Percentiles rank a stretch among this genome's conserved stretches.
Evolutionary conservation across 108 stramenopile genomes (phyloP).

Genomic region (Skeletonema tropicum): DNA sequence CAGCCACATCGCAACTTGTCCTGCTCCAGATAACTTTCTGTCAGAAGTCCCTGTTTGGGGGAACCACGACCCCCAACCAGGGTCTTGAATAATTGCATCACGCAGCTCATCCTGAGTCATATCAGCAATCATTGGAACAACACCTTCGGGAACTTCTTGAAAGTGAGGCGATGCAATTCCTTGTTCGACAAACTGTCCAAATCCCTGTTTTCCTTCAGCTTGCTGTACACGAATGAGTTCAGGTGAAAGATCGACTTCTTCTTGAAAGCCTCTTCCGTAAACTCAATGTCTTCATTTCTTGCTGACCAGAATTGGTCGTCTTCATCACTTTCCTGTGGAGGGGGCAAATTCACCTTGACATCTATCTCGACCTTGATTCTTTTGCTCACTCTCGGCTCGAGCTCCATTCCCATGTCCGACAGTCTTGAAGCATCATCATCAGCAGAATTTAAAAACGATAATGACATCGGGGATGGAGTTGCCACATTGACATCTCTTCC

Average conservation of each 20-base stretch:
- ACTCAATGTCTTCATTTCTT: not conserved
- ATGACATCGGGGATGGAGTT: not conserved
- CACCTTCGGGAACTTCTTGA: not conserved
- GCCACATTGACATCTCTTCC: not conserved
- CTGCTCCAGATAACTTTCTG: not conserved
- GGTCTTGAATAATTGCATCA: not conserved
- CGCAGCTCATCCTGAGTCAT: conserved; percentile 4
- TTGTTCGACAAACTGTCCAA: conserved; percentile 2
- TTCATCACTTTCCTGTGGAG: not conserved
- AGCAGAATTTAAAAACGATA: not conserved
- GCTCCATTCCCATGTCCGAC: not conserved
- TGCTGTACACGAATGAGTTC: not conserved
- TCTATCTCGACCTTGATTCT: not conserved
- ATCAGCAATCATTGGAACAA: conserved; percentile 9
- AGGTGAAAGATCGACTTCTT: conserved; percentile 4
- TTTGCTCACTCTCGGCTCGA: not conserved
- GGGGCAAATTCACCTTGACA: not conserved
- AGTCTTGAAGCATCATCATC: not conserved
- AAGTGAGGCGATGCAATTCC: conserved; percentile 12
- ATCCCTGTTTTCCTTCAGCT: conserved; percentile 2
- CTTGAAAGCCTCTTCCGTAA: conserved; percentile 10
- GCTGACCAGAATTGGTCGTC: conserved; percentile 6
- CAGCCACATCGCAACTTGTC: conserved; percentile 17
- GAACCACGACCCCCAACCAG: not conserved
- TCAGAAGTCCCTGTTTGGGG: not conserved